Percentiles rank a stretch among this genome's conserved stretches.
Evolutionary conservation across 208 protist species (phyloP).

Genomic region (Wallacemonas collosoma): DNA sequence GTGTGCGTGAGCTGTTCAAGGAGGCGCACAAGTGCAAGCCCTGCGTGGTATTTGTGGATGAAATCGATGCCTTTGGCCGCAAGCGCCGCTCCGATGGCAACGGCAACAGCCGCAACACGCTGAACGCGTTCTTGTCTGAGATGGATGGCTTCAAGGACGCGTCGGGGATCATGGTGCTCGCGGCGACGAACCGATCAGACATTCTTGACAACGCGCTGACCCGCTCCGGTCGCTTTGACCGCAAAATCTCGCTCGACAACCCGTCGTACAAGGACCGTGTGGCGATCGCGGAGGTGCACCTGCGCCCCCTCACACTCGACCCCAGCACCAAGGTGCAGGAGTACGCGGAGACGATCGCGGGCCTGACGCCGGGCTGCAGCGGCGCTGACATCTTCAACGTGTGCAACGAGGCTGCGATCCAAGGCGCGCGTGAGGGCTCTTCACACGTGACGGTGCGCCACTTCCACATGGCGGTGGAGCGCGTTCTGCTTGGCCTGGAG

Average conservation of each 20-base stretch:
- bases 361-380: conserved; percentile 94
- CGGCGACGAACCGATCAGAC: conserved; percentile 97
- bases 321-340: conserved; percentile 38
- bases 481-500: conserved; percentile 96
- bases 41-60: conserved; percentile 98
- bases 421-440: conserved; percentile 87
- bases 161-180: conserved; percentile 97
- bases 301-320: conserved; percentile 84
- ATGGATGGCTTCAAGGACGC: conserved; percentile 97
- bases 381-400: conserved; percentile 98
- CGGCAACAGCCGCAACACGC: conserved; percentile 83
- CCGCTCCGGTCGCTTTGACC: conserved; percentile 95
- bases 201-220: conserved; percentile 97
- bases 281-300: conserved; percentile 95
- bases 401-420: conserved; percentile 97
- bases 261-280: conserved; percentile 95
- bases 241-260: conserved; percentile 91
- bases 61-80: conserved; percentile 96
- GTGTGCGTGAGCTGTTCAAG: conserved; percentile 94
- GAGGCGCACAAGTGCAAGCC: conserved; percentile 92
- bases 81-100: conserved; percentile 66
- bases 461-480: conserved; percentile 95
- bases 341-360: conserved; percentile 68
- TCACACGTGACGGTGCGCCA: conserved; percentile 67
- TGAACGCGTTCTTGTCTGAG: conserved; percentile 98